Evolutionary conservation across 2,329 filamentous ascomycete species (phyloP), one percentile per base, ranked within the genome.

Genomic region (Claviceps sp.): DNA sequence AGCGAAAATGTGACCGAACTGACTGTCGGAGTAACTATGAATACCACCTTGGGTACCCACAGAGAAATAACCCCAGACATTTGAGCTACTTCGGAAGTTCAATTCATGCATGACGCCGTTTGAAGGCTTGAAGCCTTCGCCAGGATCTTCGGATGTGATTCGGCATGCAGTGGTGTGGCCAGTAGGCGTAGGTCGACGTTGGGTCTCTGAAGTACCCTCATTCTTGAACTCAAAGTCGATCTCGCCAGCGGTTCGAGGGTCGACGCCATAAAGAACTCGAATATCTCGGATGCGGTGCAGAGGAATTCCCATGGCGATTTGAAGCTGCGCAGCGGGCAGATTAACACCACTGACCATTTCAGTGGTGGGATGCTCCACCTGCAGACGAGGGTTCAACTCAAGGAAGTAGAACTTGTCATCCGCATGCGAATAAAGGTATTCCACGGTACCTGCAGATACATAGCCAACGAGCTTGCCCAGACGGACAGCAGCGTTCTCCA

Each of bases 391-490:
- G 76, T 98, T 98, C 65, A 98, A 74, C 73, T 98, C 93, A 58
- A 98, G 76, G 76, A 98, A 98, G 79, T 97, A 98, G 76, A 98
- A 98, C 72, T 95, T 93, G 78, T 97, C 89, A 61, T 98, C 93
- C 18, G 88, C 76, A 70, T 98, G 89, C 43, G 93, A 98, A 77
- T 98, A 98, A 48, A 98, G 81, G 70, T 98, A 98, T 73, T 98
- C 93, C 55, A 98, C 94, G 37, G 93, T 98, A 77, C 93, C 93
- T 22, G 93, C 93, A 14, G 93, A 98, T 62, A 98, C 94, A 73
- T 98, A 98, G 61, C 93, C 93, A 65, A 98, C 93, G 42, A 98
- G 81, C 66, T 82, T 85, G 62, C 93, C 93, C 38, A 98, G 81
- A 61, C 93, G 88, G 47, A 98, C 93, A 47, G 93, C 93, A 44